Percentiles rank a stretch among this genome's conserved stretches.
phyloP scores from a whole-genome alignment of 2,329 filamentous ascomycete species.

The Basipetospora chlamydospora region DNA sequence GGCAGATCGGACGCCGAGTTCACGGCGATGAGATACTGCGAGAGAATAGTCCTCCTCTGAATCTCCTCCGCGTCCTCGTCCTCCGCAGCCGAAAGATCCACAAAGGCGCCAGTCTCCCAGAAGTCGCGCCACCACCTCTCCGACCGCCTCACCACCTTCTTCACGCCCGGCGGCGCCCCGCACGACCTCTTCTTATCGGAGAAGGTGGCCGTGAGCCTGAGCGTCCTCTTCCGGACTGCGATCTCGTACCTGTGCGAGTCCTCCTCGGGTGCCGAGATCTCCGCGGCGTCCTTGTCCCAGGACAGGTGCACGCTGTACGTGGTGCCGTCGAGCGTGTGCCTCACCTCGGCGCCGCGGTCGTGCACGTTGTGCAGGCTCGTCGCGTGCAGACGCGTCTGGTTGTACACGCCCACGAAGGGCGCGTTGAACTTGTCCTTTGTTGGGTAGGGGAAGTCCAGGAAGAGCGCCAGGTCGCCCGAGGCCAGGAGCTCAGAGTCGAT shows the following conservation, averaged over 20 bases:
- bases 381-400: constrained; percentile 8
- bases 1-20: constrained; percentile 13
- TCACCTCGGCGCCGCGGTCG: not conserved
- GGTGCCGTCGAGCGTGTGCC: constrained; percentile 12
- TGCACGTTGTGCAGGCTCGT: not conserved
- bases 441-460: constrained; percentile 28
- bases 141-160: not conserved
- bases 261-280: constrained; percentile 1
- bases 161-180: not conserved
- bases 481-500: constrained; percentile 21
- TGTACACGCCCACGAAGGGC: constrained; percentile 24
- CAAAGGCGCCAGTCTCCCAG: constrained; percentile 25
- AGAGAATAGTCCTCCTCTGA: constrained; percentile 26
- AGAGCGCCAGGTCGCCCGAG: constrained; percentile 18
- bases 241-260: constrained; percentile 19
- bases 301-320: constrained; percentile 24
- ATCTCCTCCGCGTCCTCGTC: constrained; percentile 24
- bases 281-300: not conserved
- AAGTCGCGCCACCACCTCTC: constrained; percentile 17
- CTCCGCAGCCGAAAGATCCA: constrained; percentile 22
- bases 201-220: constrained; percentile 3
- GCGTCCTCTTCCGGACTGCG: not conserved
- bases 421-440: constrained; percentile 28
- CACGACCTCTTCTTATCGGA: not conserved
- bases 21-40: constrained; percentile 27